A percentile compares a stretch with the other conserved stretches of the same genome.
phyloP scores from a whole-genome alignment of 495 filamentous ascomycete genomes.

The Geoglossum glabrum region DNA sequence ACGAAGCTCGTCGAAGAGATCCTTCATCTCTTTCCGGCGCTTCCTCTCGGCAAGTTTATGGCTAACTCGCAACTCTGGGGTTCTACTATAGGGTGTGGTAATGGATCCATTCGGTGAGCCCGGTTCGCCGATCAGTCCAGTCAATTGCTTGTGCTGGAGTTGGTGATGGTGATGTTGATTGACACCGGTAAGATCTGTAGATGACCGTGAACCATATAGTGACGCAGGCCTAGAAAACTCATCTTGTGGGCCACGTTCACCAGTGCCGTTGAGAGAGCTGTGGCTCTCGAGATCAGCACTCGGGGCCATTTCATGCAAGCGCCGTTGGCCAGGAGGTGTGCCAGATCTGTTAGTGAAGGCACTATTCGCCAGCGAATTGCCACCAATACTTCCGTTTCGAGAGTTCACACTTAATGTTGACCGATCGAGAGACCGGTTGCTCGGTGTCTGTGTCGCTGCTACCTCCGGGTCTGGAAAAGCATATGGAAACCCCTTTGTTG shows the following conservation, averaged over 20 bases:
- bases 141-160: slow-evolving; percentile 53
- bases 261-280: background rate
- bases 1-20: slow-evolving; percentile 75
- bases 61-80: slow-evolving; percentile 81
- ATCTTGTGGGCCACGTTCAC: background rate
- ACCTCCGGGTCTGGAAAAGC: slow-evolving; percentile 65
- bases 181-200: slow-evolving; percentile 6
- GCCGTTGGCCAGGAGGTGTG: slow-evolving; percentile 50
- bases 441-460: slow-evolving; percentile 14
- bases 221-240: background rate
- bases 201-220: slow-evolving; percentile 28
- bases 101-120: slow-evolving; percentile 14
- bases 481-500: slow-evolving; percentile 64
- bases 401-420: slow-evolving; percentile 23
- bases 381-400: slow-evolving; percentile 32
- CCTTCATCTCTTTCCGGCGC: slow-evolving; percentile 94
- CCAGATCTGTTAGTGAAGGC: slow-evolving; percentile 50
- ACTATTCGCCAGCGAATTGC: slow-evolving; percentile 53
- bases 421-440: slow-evolving; percentile 18
- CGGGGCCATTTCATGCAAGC: slow-evolving; percentile 14
- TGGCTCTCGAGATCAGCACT: background rate
- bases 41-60: slow-evolving; percentile 95
- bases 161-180: slow-evolving; percentile 41
- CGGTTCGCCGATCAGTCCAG: slow-evolving; percentile 42
- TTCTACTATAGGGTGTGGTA: slow-evolving; percentile 71